These are phyloP conservation scores for Staphylotrichum longicolle DNA, from an alignment of 495 filamentous ascomycete species.

Conservation along the genomic window DNA sequence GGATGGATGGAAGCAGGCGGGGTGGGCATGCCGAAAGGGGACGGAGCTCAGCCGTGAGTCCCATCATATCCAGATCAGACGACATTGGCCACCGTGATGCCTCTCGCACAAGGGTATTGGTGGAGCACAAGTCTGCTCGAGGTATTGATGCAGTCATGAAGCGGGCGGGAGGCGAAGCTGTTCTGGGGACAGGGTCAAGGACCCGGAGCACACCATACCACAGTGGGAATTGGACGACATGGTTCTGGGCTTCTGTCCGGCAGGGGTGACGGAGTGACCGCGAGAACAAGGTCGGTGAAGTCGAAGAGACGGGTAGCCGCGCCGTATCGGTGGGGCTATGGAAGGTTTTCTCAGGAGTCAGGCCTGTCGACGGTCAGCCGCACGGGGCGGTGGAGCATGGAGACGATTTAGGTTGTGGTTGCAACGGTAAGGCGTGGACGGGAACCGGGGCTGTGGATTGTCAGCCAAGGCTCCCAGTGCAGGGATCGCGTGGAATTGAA, in stretches of 20 bases:
- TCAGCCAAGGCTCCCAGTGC: slow-evolving; percentile 1
- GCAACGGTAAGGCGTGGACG: not conserved
- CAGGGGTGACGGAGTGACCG: not conserved
- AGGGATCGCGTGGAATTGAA: not conserved
- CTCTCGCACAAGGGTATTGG: not conserved
- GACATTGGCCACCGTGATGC: not conserved
- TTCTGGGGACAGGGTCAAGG: no score
- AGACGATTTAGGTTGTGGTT: not conserved
- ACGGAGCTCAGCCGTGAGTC: not conserved
- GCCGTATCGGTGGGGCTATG: slow-evolving; percentile 1
- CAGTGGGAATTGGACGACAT: not conserved
- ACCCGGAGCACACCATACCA: not conserved
- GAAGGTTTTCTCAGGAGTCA: not conserved
- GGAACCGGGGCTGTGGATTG: not conserved
- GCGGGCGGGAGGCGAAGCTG: no score
- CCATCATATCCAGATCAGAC: not conserved
- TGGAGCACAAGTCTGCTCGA: not conserved
- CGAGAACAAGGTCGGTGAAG: not conserved
- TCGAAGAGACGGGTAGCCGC: not conserved
- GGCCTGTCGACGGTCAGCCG: not conserved
- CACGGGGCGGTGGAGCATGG: not conserved
- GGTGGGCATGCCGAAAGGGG: not conserved
- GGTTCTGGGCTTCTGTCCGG: not conserved
- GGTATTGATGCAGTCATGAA: no score
- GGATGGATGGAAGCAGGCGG: not conserved